Base-by-base conservation (phyloP, 805 yeast genomes). In the Saturnispora saitoi region DNA sequence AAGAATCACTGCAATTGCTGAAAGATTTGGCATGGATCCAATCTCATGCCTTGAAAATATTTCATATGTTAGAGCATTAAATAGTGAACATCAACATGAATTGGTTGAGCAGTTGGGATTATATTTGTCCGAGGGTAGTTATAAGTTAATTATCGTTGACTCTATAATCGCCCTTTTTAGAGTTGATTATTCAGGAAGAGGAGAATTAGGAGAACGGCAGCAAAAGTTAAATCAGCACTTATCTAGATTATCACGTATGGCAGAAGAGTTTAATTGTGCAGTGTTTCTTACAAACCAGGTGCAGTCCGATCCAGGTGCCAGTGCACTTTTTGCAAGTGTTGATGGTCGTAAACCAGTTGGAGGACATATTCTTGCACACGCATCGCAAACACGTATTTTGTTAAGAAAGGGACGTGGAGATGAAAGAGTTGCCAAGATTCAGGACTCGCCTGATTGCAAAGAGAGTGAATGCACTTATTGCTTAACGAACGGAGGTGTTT, bases 291-390 rank as follows among this genome's bases (percentile, higher is more conserved):
- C 82, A 1, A 84, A 84, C 56, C 91, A 84, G 61, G 89, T 84
- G 14, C 91, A 84, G 53, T 84, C 89, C 7, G 91, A 85, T 61
- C 91, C 89, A 5, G 91, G 89, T 51, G 93, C 91, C 1, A 77
- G 82, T 55, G 82, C 89, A 0, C 68, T 81, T 20, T 84, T 85
- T 76, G 88, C 83, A 29, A 75, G 86, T 46, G 89, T 88, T 8
- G 91, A 85, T 65, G 90, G 91, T 6, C 77, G 88, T 57, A 85
- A 85, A 62, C 91, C 93, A 51, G 81, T 84, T 54, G 91, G 93
- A 20, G 93, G 93, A 1, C 89, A 85, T 61, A 84, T 85, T 51
- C 70, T 85, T 54, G 91, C 89, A 1, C 90, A 83, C 66, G 85
- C 88, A 4, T 81, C 88, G 14, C 88, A 89, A 10, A 84, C 93